Evolutionary conservation across 805 yeast species (phyloP), one percentile per base, ranked within the genome.

Genomic region (Yarrowia deformans): DNA sequence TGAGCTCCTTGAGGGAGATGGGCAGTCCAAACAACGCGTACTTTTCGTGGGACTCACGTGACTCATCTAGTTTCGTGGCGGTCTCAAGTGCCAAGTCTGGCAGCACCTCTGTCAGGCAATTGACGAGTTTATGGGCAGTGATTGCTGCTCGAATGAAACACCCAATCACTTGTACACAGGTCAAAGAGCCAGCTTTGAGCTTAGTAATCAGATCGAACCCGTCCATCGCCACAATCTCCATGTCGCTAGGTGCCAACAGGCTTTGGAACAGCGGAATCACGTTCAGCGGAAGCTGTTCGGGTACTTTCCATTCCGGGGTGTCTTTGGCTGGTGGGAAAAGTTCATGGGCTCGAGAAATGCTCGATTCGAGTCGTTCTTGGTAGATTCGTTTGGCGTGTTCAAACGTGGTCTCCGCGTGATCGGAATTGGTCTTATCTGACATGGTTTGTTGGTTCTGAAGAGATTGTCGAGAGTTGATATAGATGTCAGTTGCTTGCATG

Each of bases 11-110:
- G 66, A 88, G 79, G 0, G 90, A 86, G 34, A 88, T 78, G 2
- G 91, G 92, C 35, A 88, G 77, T 1, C 92, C 92, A 73, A 87
- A 90, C 56, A 88, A 80, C 1, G 90, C 87, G 40, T 82, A 76
- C 70, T 83, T 81, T 16, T 87, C 88, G 55, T 82, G 77, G 48
- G 80, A 72, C 67, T 75, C 76, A 68, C 72, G 85, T 73, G 83
- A 82, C 23, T 81, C 83, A 73, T 89, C 93, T 70, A 87, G 78
- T 64, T 75, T 79, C 72, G 81, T 76, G 5, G 92, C 92, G 66
- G 82, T 80, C 68, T 79, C 79, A 67, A 88, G 78, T 9, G 91
- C 93, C 69, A 85, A 84, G 8, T 85, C 86, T 46, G 85, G 79
- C 74, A 89, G 87, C 12, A 77, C 71, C 58, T 77, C 81, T 10